These are phyloP conservation scores for Xylaria intraflava DNA, from an alignment of 495 filamentous ascomycete genomes.

Conservation along the genomic window DNA sequence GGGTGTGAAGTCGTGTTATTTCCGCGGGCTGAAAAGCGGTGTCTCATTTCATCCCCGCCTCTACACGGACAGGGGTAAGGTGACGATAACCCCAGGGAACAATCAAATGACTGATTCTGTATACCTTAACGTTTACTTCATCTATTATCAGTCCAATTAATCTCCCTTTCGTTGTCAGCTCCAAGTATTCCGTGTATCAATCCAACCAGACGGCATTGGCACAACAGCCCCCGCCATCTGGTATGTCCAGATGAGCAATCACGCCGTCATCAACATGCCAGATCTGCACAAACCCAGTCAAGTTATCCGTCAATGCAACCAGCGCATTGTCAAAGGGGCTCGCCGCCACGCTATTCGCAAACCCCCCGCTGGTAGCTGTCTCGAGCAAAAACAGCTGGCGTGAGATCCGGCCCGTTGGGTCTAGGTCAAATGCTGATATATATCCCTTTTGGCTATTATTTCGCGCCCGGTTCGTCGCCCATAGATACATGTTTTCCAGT, in stretches of 20 bases:
- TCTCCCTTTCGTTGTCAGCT: background rate
- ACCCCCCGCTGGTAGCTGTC: constrained; percentile 29
- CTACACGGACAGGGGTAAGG: background rate
- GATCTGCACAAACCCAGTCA: constrained; percentile 32
- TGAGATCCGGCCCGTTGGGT: constrained; percentile 19
- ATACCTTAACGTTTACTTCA: no score
- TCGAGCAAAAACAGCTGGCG: constrained; percentile 25
- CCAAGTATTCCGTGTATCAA: background rate
- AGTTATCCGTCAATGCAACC: constrained; percentile 29
- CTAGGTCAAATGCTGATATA: constrained; percentile 27
- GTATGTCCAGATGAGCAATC: constrained; percentile 27
- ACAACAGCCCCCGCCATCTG: constrained; percentile 29
- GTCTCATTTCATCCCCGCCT: background rate
- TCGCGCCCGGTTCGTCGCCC: constrained; percentile 28
- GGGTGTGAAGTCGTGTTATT: background rate
- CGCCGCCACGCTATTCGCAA: constrained; percentile 28
- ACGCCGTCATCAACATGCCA: constrained; percentile 25
- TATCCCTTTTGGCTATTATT: constrained; percentile 19
- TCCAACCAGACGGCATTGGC: constrained; percentile 31
- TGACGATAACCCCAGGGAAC: background rate
- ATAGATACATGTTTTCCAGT: constrained; percentile 23
- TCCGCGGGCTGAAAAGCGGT: background rate
- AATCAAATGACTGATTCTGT: background rate
- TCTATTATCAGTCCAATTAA: no score
- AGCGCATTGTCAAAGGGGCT: constrained; percentile 28